Percentiles rank a stretch among this genome's conserved stretches.
These are phyloP conservation scores for Scalesia atractyloides DNA, from an alignment of 129 eudicot genomes.

Conservation along the genomic window DNA sequence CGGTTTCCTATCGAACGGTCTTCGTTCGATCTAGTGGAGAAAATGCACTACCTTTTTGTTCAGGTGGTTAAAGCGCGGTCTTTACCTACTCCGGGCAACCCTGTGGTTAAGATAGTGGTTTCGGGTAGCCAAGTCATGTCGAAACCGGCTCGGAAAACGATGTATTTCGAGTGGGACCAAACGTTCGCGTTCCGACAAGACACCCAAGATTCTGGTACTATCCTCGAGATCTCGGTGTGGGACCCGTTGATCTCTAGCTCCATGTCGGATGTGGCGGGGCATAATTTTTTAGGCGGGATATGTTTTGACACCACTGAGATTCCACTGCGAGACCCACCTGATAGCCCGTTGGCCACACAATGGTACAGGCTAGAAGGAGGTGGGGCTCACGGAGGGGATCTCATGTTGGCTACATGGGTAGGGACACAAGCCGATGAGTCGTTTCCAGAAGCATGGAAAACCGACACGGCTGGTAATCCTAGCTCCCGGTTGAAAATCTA, in stretches of 20 bases:
- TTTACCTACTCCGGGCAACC: conserved; percentile 64
- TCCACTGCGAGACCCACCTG: conserved; percentile 91
- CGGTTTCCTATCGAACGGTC: conserved; percentile 57
- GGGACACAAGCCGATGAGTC: conserved; percentile 99
- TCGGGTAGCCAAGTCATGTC: conserved; percentile 65
- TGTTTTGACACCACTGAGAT: conserved; percentile 88
- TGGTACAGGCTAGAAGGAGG: conserved; percentile 98
- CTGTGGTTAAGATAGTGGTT: conserved; percentile 72
- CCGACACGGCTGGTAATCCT: conserved; percentile 73
- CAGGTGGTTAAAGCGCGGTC: conserved; percentile 80
- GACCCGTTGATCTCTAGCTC: conserved; percentile 50
- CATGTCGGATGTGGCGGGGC: conserved; percentile 52
- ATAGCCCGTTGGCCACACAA: conserved; percentile 96
- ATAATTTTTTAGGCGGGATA: conserved; percentile 81
- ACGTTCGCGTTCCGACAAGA: conserved; percentile 80
- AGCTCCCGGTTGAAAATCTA: conserved; percentile 69
- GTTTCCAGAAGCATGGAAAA: conserved; percentile 91
- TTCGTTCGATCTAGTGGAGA: conserved; percentile 84
- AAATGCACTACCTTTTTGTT: conserved; percentile 92
- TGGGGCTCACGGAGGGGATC: conserved; percentile 77
- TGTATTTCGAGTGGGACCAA: conserved; percentile 91
- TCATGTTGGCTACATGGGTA: conserved; percentile 96
- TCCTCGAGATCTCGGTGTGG: conserved; percentile 92
- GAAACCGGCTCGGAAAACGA: conserved; percentile 66
- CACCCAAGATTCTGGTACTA: conserved; percentile 57